These are phyloP conservation scores for Epichloe sylvatica DNA, from an alignment of 2,329 filamentous ascomycete species.

Conservation along the genomic window DNA sequence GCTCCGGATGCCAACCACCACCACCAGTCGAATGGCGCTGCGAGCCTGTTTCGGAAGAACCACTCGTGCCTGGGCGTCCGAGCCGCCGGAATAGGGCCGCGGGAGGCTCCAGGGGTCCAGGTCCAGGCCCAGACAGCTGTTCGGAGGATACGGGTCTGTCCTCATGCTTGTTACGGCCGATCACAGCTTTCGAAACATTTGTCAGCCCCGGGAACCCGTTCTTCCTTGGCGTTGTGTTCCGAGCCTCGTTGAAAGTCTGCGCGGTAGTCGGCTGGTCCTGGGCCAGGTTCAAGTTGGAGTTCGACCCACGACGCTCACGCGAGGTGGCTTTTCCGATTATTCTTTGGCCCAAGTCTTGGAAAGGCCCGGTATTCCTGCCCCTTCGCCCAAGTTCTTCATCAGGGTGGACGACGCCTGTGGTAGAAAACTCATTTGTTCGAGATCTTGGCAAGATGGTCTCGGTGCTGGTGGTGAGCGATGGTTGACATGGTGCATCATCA, in stretches of 20 bases:
- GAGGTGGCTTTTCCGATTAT: conserved; percentile 21
- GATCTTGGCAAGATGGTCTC: conserved; percentile 23
- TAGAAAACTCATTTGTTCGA: conserved; percentile 25
- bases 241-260: background rate
- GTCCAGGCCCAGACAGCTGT: conserved; percentile 3
- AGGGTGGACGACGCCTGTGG: conserved; percentile 22
- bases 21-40: conserved; percentile 5
- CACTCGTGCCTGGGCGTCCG: conserved; percentile 13
- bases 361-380: conserved; percentile 30
- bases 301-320: conserved; percentile 15
- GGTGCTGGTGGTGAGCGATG: conserved; percentile 6
- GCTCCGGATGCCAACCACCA: conserved; percentile 6
- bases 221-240: conserved; percentile 17
- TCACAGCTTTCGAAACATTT: conserved; percentile 12
- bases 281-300: conserved; percentile 12
- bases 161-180: background rate
- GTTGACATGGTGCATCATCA: conserved; percentile 7
- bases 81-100: conserved; percentile 6
- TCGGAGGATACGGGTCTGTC: background rate
- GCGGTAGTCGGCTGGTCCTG: background rate
- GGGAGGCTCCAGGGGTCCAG: background rate
- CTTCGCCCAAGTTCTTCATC: conserved; percentile 22
- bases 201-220: conserved; percentile 32
- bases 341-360: conserved; percentile 37
- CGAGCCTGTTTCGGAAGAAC: conserved; percentile 9